These are phyloP conservation scores for Lyophyllum atratum DNA, from an alignment of 768 basidiomycete genomes.

Conservation along the genomic window DNA sequence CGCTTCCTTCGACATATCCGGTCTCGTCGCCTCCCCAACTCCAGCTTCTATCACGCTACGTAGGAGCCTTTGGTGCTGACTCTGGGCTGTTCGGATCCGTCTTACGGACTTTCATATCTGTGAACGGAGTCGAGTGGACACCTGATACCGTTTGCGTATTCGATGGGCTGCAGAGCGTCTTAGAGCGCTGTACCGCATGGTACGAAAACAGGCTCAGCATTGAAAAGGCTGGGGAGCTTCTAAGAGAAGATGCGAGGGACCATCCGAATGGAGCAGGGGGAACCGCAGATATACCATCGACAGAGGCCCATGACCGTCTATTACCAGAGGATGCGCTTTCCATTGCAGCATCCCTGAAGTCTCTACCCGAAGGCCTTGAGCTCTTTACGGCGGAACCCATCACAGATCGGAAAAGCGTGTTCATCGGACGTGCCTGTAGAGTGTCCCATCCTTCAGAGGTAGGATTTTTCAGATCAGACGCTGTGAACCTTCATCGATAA, in stretches of 20 bases:
- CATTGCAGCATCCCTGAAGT: constrained; percentile 15
- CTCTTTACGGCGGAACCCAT: constrained; percentile 80
- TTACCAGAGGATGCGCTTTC: constrained; percentile 12
- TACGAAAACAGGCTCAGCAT: constrained; percentile 64
- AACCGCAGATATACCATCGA: constrained; percentile 4
- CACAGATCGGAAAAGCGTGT: constrained; percentile 80
- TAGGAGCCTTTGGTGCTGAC: constrained; percentile 79
- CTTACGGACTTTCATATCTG: constrained; percentile 79
- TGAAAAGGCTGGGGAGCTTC: constrained; percentile 54
- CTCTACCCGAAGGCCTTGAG: constrained; percentile 58
- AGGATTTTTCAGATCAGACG: constrained; percentile 24
- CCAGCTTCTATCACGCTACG: constrained; percentile 82
- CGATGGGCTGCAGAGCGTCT: constrained; percentile 78
- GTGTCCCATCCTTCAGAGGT: constrained; percentile 81
- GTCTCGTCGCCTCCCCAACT: constrained; percentile 71
- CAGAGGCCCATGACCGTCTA: not conserved
- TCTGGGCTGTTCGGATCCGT: constrained; percentile 74
- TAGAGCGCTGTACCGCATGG: constrained; percentile 70
- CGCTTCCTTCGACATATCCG: constrained; percentile 66
- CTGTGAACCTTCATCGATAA: constrained; percentile 7
- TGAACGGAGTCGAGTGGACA: constrained; percentile 75
- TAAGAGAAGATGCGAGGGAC: constrained; percentile 52
- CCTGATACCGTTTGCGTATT: constrained; percentile 80
- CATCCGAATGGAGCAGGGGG: constrained; percentile 21
- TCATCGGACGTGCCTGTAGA: constrained; percentile 82